phyloP scores from a whole-genome alignment of 208 protist species.

The Trypanosoma cruzi region DNA sequence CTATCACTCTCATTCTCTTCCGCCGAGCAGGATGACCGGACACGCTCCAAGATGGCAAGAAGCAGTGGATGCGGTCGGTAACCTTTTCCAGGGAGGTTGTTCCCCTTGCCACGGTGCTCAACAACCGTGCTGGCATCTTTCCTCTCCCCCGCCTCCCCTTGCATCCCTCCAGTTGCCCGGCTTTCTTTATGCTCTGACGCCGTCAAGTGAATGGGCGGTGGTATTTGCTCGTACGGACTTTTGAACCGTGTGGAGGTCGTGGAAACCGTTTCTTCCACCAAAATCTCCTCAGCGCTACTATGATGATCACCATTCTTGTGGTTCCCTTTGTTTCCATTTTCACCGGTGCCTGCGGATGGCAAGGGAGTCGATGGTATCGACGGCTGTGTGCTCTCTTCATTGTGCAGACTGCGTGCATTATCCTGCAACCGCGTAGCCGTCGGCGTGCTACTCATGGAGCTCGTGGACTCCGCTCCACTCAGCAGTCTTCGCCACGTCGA shows the following conservation, averaged over 20 bases:
- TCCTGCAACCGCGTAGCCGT: not conserved
- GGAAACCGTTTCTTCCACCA: constrained; percentile 20
- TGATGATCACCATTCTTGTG: not conserved
- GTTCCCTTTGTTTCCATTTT: not conserved
- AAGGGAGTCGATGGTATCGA: not conserved
- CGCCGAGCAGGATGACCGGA: constrained; percentile 11
- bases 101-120: not conserved
- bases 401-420: not conserved
- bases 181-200: not conserved
- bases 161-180: too few relatives aligned
- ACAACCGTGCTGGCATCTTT: not conserved
- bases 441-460: not conserved
- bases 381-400: not conserved
- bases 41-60: constrained; percentile 6
- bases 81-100: not conserved
- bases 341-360: not conserved
- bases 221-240: constrained; percentile 12
- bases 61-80: constrained; percentile 24
- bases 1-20: constrained; percentile 17
- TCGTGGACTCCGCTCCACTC: not conserved
- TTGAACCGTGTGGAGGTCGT: constrained; percentile 6
- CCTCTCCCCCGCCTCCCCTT: not conserved
- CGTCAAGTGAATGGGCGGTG: not conserved
- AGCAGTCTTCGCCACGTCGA: constrained; percentile 20
- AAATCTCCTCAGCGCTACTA: not conserved